Conservation (phyloP, 192 early-diverging fungal species). For the Entomortierella parvispora region DNA sequence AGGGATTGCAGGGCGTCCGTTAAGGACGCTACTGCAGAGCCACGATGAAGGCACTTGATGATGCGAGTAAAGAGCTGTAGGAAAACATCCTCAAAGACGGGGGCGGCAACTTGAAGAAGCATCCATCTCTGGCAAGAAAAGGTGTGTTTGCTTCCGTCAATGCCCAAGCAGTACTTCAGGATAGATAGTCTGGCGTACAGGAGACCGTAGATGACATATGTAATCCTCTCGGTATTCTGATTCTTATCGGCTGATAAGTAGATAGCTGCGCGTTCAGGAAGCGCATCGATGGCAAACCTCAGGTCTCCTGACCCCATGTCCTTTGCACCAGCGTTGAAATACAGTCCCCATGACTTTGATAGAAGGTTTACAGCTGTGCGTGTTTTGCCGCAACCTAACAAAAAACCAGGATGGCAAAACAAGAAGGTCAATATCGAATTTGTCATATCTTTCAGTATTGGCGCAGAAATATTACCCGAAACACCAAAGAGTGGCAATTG, state of each 20-base stretch:
- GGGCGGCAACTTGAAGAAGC: no score
- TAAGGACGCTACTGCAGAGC: not conserved
- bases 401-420: not conserved
- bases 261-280: not conserved
- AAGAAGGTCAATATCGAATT: not conserved
- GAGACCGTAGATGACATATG: not conserved
- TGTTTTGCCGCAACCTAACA: conserved; percentile 5
- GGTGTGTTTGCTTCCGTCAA: conserved; percentile 5
- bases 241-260: not conserved
- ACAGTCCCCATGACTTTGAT: conserved; percentile 2
- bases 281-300: not conserved
- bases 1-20: not conserved
- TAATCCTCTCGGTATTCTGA: conserved; percentile 1
- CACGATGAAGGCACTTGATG: not conserved
- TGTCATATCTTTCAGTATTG: no score
- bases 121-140: conserved; percentile 22
- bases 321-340: conserved; percentile 8
- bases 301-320: conserved; percentile 16
- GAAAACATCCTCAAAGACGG: conserved; percentile 14
- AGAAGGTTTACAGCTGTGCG: conserved; percentile 6
- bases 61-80: not conserved
- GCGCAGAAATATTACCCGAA: no score
- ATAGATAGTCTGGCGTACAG: conserved; percentile 10
- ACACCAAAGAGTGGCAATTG: conserved; percentile 8
- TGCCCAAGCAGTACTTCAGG: not conserved